Percentiles rank a stretch among this genome's conserved stretches.
These are phyloP conservation scores for Sclerotinia borealis DNA, from an alignment of 2,329 filamentous ascomycete species.

Conservation along the genomic window DNA sequence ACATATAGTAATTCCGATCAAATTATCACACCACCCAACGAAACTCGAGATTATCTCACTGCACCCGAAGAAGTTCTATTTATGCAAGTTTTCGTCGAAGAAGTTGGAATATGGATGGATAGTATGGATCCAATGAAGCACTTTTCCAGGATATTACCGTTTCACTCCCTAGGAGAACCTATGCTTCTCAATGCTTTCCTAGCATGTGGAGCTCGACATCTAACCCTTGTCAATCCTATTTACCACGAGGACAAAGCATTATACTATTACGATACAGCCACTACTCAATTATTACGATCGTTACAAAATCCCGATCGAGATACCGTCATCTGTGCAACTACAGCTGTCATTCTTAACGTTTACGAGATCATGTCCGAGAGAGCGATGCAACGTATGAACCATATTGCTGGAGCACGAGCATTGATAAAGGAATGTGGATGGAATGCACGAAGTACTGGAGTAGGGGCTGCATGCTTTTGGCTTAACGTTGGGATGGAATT, in stretches of 20 bases:
- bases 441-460: conserved; percentile 71
- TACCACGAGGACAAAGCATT: conserved; percentile 72
- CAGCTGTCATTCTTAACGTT: conserved; percentile 82
- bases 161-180: conserved; percentile 72
- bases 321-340: conserved; percentile 76
- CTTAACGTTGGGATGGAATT: conserved; percentile 86
- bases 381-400: conserved; percentile 75
- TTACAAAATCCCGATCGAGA: conserved; percentile 82
- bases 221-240: conserved; percentile 63
- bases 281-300: conserved; percentile 66
- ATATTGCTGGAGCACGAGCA: conserved; percentile 77
- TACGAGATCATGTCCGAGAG: conserved; percentile 90
- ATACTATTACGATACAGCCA: conserved; percentile 81
- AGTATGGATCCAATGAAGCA: conserved; percentile 79
- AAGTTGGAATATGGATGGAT: conserved; percentile 93
- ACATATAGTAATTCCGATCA: conserved; percentile 32
- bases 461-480: conserved; percentile 90
- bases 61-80: conserved; percentile 75
- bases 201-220: conserved; percentile 79
- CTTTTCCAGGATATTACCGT: conserved; percentile 79
- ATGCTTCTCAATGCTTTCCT: conserved; percentile 87
- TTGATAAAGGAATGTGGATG: conserved; percentile 86
- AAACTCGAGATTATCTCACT: conserved; percentile 58
- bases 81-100: conserved; percentile 87
- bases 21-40: conserved; percentile 36